phyloP scores from a whole-genome alignment of 768 basidiomycete species.

The Tulasnella sp. region DNA sequence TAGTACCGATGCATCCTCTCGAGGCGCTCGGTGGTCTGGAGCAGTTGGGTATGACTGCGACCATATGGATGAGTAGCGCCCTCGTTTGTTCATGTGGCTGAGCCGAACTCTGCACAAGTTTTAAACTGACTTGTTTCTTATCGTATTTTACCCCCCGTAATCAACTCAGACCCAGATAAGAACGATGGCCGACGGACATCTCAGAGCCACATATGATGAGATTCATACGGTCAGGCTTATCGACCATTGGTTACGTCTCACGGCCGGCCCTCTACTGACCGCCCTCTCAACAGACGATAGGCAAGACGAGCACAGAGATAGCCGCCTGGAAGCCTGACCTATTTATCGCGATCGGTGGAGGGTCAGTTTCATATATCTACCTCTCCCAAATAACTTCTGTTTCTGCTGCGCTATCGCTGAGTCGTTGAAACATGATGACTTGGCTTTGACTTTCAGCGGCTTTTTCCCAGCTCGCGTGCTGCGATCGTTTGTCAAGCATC shows the following conservation, averaged over 20 bases:
- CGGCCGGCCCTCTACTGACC: background rate
- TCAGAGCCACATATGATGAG: conserved; percentile 78
- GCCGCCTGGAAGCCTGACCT: conserved; percentile 76
- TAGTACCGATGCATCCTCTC: too few species aligned
- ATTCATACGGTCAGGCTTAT: conserved; percentile 45
- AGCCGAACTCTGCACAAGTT: too few species aligned
- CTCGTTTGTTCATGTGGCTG: too few species aligned
- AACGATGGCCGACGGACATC: conserved; percentile 34
- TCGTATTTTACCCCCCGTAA: too few species aligned
- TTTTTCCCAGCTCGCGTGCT: conserved; percentile 50
- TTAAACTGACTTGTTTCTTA: too few species aligned
- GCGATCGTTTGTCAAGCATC: conserved; percentile 76
- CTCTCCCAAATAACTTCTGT: conserved; percentile 4
- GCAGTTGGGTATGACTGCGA: too few species aligned
- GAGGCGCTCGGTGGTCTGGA: too few species aligned
- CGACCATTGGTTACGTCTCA: background rate
- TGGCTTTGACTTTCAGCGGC: conserved; percentile 40
- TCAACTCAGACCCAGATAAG: background rate
- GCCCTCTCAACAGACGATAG: conserved; percentile 43
- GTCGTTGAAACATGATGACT: conserved; percentile 6
- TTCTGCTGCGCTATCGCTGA: conserved; percentile 69
- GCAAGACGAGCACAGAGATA: conserved; percentile 52
- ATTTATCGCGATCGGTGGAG: conserved; percentile 66
- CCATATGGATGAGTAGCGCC: too few species aligned
- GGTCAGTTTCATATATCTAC: background rate